A percentile compares a stretch with the other conserved stretches of the same genome.
phyloP scores from a whole-genome alignment of 495 filamentous ascomycete genomes.

The Articulospora tetracladia region DNA sequence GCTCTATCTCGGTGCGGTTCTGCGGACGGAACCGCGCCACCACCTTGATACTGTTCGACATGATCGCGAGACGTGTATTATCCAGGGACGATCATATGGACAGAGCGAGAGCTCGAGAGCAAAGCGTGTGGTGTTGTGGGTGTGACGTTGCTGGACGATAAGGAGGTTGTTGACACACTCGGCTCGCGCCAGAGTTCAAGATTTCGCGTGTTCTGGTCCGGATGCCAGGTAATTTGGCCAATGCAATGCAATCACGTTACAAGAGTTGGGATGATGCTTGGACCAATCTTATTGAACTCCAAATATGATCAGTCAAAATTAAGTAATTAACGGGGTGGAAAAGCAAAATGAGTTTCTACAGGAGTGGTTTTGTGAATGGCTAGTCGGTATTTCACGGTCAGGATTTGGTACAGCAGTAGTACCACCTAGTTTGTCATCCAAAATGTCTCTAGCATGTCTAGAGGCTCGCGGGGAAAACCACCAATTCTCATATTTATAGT shows the following conservation, averaged over 20 bases:
- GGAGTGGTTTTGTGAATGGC: background rate
- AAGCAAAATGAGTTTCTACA: background rate
- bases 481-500: background rate
- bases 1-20: conserved; percentile 86
- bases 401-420: background rate
- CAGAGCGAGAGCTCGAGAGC: conserved; percentile 1
- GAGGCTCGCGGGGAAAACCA: background rate
- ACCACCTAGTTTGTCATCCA: too few relatives aligned
- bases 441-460: background rate
- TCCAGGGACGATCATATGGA: conserved; percentile 22
- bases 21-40: conserved; percentile 97
- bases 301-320: background rate
- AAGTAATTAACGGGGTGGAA: background rate
- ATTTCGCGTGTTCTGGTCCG: conserved; percentile 13
- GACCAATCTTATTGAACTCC: background rate
- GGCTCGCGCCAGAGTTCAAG: conserved; percentile 1
- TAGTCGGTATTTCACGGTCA: background rate
- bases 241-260: conserved; percentile 18
- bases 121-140: conserved; percentile 3
- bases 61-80: conserved; percentile 22
- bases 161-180: conserved; percentile 25
- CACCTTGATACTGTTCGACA: conserved; percentile 63
- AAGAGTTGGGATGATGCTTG: conserved; percentile 1
- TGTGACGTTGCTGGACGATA: conserved; percentile 11
- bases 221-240: conserved; percentile 6